A percentile compares a stretch with the other conserved stretches of the same genome.
These are phyloP conservation scores for Rhodotorula kratochvilovae DNA, from an alignment of 768 basidiomycete genomes.

Conservation along the genomic window DNA sequence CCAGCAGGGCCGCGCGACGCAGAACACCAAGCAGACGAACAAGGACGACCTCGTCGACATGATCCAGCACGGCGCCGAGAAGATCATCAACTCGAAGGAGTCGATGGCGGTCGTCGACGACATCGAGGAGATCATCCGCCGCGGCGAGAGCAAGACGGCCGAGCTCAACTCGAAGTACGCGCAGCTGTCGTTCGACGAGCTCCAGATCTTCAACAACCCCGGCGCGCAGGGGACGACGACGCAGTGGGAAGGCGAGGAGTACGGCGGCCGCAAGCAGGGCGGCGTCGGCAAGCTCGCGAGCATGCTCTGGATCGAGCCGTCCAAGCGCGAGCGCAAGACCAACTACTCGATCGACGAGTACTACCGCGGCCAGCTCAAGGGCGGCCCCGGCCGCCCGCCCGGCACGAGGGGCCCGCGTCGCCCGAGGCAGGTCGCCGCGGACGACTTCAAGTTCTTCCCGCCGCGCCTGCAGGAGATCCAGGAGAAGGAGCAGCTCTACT, in stretches of 20 bases:
- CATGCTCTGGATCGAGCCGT: conserved; percentile 63
- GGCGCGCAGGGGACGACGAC: conserved; percentile 28
- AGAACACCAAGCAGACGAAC: conserved; percentile 64
- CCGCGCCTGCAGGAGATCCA: conserved; percentile 72
- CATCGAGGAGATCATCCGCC: conserved; percentile 86
- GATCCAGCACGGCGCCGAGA: conserved; percentile 96
- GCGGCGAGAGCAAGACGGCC: conserved; percentile 62
- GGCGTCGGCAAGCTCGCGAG: conserved; percentile 31
- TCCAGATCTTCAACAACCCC: conserved; percentile 87
- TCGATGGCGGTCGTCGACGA: conserved; percentile 59
- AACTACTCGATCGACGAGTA: conserved; percentile 95
- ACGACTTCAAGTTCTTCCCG: conserved; percentile 97
- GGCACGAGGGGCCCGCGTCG: conserved; percentile 77
- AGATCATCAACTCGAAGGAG: conserved; percentile 78
- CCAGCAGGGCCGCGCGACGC: conserved; percentile 82
- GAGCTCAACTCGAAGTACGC: conserved; percentile 90
- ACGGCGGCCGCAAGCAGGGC: conserved; percentile 28
- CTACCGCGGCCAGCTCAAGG: conserved; percentile 82
- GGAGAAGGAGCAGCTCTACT: conserved; percentile 76
- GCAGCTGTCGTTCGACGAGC: conserved; percentile 83
- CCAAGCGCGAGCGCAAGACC: conserved; percentile 85
- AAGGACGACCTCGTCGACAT: conserved; percentile 97
- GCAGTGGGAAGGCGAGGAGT: conserved; percentile 44
- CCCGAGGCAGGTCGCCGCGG: conserved; percentile 78
- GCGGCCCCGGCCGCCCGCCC: conserved; percentile 57